These are phyloP conservation scores for Mycosphaerelloides madeirae DNA, from an alignment of 2,329 filamentous ascomycete genomes.

Conservation along the genomic window DNA sequence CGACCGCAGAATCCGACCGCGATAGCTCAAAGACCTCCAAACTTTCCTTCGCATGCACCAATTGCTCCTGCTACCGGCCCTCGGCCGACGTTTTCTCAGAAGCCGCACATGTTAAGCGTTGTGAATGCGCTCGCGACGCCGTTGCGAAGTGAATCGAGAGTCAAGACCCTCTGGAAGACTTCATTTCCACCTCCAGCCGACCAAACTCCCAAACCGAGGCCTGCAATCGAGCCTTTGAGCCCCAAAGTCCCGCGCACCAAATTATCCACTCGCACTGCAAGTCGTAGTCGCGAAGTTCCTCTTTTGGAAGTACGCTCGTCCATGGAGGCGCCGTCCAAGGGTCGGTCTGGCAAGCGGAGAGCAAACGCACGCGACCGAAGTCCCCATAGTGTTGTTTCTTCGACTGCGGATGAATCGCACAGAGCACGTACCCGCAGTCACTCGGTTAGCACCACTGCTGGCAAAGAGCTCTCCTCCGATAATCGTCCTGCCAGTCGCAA, in stretches of 20 bases:
- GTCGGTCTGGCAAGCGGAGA: conserved; percentile 10
- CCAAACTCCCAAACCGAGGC: conserved; percentile 21
- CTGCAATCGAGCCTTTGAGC: conserved; percentile 32
- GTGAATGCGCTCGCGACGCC: conserved; percentile 28
- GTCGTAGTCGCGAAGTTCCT: conserved; percentile 12
- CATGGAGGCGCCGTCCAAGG: conserved; percentile 12
- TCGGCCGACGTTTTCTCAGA: conserved; percentile 15
- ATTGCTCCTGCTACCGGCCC: conserved; percentile 24
- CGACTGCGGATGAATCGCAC: conserved; percentile 41
- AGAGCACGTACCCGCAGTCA: conserved; percentile 46
- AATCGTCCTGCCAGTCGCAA: conserved; percentile 37
- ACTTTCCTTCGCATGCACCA: conserved; percentile 14
- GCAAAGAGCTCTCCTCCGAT: conserved; percentile 36
- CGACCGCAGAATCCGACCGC: conserved; percentile 14
- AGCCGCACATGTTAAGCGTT: conserved; percentile 21
- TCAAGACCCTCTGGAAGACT: conserved; percentile 28
- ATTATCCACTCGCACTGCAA: conserved; percentile 12
- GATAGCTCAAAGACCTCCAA: conserved; percentile 8
- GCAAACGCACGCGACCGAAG: conserved; percentile 20
- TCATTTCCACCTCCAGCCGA: conserved; percentile 20
- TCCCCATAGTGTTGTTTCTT: conserved; percentile 42
- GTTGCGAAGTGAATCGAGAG: conserved; percentile 8
- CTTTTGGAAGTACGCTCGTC: conserved; percentile 12
- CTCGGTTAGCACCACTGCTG: conserved; percentile 45
- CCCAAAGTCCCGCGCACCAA: conserved; percentile 27